phyloP scores from a whole-genome alignment of 768 basidiomycete species.

The Xerocomellus intermedius region DNA sequence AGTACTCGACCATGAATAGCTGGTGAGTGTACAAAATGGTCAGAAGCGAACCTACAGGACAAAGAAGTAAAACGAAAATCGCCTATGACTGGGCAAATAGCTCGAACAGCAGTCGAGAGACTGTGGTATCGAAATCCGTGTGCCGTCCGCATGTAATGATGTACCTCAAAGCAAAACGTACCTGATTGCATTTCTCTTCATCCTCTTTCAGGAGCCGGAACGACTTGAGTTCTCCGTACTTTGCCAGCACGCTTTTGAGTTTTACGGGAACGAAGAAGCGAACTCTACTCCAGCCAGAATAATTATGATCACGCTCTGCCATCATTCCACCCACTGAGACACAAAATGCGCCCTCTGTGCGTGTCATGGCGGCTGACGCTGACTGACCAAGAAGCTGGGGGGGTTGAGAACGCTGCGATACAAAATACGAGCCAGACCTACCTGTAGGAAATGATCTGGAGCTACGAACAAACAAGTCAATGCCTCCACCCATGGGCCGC shows the following conservation, averaged over 20 bases:
- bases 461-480: slow-evolving; percentile 45
- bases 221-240: slow-evolving; percentile 33
- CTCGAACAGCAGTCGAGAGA: slow-evolving; percentile 8
- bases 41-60: slow-evolving; percentile 8
- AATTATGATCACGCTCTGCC: slow-evolving; percentile 20
- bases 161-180: slow-evolving; percentile 14
- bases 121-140: not conserved
- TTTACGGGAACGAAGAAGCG: slow-evolving; percentile 29
- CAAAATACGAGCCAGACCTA: slow-evolving; percentile 22
- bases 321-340: slow-evolving; percentile 40
- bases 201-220: slow-evolving; percentile 28
- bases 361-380: slow-evolving; percentile 46
- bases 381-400: slow-evolving; percentile 50
- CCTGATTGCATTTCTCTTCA: slow-evolving; percentile 27
- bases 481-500: slow-evolving; percentile 26
- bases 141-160: not conserved
- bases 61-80: slow-evolving; percentile 1
- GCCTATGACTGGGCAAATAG: slow-evolving; percentile 1
- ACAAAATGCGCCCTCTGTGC: slow-evolving; percentile 51
- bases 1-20: slow-evolving; percentile 64
- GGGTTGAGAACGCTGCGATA: slow-evolving; percentile 5
- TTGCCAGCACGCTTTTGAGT: slow-evolving; percentile 29
- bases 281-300: slow-evolving; percentile 23
- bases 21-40: slow-evolving; percentile 19
- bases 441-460: slow-evolving; percentile 46